A percentile compares a stretch with the other conserved stretches of the same genome.
phyloP scores from a whole-genome alignment of 2,329 filamentous ascomycete genomes.

The Pseudogymnoascus sp. region DNA sequence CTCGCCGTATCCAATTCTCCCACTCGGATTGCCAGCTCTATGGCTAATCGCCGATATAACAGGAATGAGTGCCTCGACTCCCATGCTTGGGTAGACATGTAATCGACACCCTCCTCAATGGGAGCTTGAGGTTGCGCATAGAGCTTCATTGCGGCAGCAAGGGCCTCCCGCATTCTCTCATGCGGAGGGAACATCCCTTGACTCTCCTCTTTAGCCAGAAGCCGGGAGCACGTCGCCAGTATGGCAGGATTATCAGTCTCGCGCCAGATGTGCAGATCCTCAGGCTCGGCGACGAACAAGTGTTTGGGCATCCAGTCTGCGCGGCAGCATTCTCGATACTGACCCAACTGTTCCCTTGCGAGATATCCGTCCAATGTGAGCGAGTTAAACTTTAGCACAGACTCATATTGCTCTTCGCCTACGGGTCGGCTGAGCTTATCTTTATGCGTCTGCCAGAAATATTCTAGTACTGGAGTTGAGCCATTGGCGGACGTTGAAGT shows the following conservation, averaged over 20 bases:
- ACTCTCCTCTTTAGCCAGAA: constrained; percentile 15
- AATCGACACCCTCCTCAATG: background rate
- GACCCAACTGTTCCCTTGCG: constrained; percentile 10
- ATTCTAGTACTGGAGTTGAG: background rate
- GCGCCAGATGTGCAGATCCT: constrained; percentile 15
- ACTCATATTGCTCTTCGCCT: background rate
- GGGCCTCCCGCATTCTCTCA: constrained; percentile 11
- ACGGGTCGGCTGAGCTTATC: background rate
- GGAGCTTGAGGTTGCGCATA: constrained; percentile 11
- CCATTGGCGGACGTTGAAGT: background rate
- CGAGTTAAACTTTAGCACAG: background rate
- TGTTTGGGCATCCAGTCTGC: constrained; percentile 19
- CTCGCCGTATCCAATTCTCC: constrained; percentile 15
- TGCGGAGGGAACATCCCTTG: constrained; percentile 9
- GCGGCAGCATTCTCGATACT: constrained; percentile 16
- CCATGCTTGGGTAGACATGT: background rate
- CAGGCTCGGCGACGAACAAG: constrained; percentile 15
- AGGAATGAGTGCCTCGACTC: constrained; percentile 12
- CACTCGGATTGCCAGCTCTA: constrained; percentile 17
- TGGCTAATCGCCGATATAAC: constrained; percentile 15
- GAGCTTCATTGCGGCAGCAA: constrained; percentile 14
- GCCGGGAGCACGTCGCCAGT: constrained; percentile 17
- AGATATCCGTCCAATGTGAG: background rate
- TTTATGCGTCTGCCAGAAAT: background rate
- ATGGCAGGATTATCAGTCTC: constrained; percentile 16